Conservation (phyloP, 805 yeast species). For the Naumovozyma castellii region DNA sequence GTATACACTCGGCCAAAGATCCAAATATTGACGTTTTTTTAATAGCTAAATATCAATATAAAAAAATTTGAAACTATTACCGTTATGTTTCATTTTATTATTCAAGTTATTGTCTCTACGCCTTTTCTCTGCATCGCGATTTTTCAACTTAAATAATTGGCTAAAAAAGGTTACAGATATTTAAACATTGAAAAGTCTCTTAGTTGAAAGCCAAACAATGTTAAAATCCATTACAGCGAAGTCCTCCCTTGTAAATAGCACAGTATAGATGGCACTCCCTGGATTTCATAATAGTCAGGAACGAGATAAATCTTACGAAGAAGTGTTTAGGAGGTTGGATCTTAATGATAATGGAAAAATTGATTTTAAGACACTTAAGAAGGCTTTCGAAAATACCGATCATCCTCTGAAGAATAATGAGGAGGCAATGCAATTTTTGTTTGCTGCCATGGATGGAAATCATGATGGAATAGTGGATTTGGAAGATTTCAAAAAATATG, state of each 20-base stretch:
- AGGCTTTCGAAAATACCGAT: constrained; percentile 37
- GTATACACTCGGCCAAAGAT: too few relatives aligned
- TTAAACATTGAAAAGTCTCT: too few relatives aligned
- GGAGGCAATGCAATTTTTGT: constrained; percentile 48
- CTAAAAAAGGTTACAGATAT: too few relatives aligned
- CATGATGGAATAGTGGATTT: constrained; percentile 51
- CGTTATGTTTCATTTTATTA: too few relatives aligned
- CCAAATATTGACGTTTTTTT: too few relatives aligned
- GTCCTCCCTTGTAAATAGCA: neutral
- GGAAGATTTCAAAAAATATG: constrained; percentile 56
- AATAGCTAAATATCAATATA: too few relatives aligned
- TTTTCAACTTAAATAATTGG: too few relatives aligned
- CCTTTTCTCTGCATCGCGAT: too few relatives aligned
- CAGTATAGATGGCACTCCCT: neutral
- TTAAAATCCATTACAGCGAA: too few relatives aligned
- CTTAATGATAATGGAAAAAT: constrained; percentile 30
- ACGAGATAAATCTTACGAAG: neutral
- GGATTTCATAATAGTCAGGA: neutral
- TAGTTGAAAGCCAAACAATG: too few relatives aligned
- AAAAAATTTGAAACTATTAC: too few relatives aligned
- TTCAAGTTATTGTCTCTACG: too few relatives aligned
- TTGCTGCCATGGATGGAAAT: constrained; percentile 49
- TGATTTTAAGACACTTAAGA: constrained; percentile 29
- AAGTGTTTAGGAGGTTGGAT: constrained; percentile 39
- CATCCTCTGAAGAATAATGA: constrained; percentile 60